Evolutionary conservation across 2,329 filamentous ascomycete genomes (phyloP), one percentile per base, ranked within the genome.

Genomic region (Aureobasidium pullulans): DNA sequence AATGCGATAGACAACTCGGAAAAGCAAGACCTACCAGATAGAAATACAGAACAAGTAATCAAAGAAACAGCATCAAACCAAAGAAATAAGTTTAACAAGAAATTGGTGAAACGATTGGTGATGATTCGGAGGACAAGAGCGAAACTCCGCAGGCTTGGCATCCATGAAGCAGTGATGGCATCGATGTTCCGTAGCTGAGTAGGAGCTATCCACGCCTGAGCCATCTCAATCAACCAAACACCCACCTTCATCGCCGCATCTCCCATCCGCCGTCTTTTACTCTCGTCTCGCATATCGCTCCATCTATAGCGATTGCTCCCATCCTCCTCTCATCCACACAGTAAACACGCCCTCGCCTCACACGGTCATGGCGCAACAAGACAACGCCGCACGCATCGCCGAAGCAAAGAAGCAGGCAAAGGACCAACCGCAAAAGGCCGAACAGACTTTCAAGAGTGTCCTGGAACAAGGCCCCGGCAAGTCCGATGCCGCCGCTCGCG

Each of bases 381-480:
- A 81, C 64, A 79, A 78, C 65, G 78, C 81, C 66, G 79, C 81
- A 73, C 82, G 87, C 79, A 86, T 96, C 82, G 85, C 87, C 76
- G 90, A 96, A 82, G 93, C 91, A 73, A 87, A 93, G 81, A 86
- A 88, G 79, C 79, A 93, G 70, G 83, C 84, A 66, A 91, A 90
- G 79, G 82, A 86, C 64, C 84, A 96, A 71, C 88, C 92, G 65
- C 78, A 82, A 69, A 89, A 94, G 80, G 90, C 93, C 64, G 91
- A 96, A 78, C 79, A 83, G 68, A 84, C 90, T 72, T 97, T 93
- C 81, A 90, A 93, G 76, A 87, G 94, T 60, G 89, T 97, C 71
- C 84, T 96, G 66, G 86, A 90, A 57, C 87, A 89, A 76, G 85
- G 90, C 39, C 91, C 92, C 23, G 89, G 89, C 56, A 85, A 88